Evolutionary conservation across 306 rosid species (phyloP).

Genomic region (Vigna radiata): DNA sequence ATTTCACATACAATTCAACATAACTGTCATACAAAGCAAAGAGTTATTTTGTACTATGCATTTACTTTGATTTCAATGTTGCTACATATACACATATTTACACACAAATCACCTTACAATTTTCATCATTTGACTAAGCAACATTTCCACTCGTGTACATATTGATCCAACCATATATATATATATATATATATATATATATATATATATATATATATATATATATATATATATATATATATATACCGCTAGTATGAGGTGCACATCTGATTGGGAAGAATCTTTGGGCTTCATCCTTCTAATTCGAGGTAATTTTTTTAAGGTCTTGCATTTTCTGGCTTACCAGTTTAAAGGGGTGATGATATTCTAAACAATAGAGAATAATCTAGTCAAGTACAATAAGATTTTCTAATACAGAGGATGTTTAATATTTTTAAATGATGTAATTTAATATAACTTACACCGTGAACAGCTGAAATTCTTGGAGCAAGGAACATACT

Average conservation of each 20-base stretch:
- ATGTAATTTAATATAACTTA: constrained; percentile 47
- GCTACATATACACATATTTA: not conserved
- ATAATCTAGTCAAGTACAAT: not conserved
- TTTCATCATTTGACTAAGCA: not conserved
- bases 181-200: no score
- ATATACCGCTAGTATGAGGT: no score
- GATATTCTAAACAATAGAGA: not conserved
- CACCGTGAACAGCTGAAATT: constrained; percentile 63
- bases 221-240: no score
- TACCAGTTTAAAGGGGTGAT: not conserved
- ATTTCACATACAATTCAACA: not conserved
- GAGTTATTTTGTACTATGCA: not conserved
- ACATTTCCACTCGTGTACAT: not conserved
- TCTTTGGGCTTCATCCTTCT: no score
- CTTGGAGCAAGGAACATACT: constrained; percentile 62
- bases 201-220: no score
- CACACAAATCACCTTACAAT: not conserved
- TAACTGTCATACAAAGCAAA: not conserved
- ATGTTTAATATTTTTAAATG: not conserved
- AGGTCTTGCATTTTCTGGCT: no score
- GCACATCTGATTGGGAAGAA: no score
- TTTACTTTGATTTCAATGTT: not conserved
- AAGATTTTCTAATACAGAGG: not conserved
- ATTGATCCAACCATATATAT: not conserved
- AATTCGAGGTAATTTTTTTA: no score